Conservation (phyloP, 176 grass and related monocot species). For the Otatea glauca region DNA sequence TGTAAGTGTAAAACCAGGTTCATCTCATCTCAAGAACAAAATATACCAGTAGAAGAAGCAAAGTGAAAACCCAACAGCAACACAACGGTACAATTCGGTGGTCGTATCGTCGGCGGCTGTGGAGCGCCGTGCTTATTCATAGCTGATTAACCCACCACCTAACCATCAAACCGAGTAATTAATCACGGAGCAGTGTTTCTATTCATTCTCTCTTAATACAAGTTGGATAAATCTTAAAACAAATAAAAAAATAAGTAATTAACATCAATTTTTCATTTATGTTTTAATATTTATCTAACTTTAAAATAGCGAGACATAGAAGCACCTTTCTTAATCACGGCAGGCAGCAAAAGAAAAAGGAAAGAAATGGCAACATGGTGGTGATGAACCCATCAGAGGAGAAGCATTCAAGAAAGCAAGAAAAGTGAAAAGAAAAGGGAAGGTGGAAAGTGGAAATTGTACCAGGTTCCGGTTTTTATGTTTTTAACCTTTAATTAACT, state of each 20-base stretch:
- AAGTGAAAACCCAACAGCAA: slow-evolving; percentile 14
- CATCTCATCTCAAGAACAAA: neutral
- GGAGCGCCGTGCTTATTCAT: neutral
- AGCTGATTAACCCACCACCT: neutral
- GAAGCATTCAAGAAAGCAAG: slow-evolving; percentile 3
- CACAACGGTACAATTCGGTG: slow-evolving; percentile 40
- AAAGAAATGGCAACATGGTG: slow-evolving; percentile 9
- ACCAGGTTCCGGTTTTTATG: slow-evolving; percentile 41
- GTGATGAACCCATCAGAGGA: neutral
- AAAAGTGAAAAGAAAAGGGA: slow-evolving; percentile 27
- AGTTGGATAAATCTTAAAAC: too few species aligned
- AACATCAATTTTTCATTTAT: too few species aligned
- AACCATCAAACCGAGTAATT: neutral
- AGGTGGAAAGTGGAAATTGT: slow-evolving; percentile 41
- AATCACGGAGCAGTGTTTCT: too few species aligned
- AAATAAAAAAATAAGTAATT: too few species aligned
- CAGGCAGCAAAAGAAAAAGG: slow-evolving; percentile 8
- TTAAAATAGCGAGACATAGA: too few species aligned
- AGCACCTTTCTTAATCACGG: neutral
- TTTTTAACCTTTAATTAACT: slow-evolving; percentile 28
- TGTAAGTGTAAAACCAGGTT: neutral
- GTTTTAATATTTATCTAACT: too few species aligned
- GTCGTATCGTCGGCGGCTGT: neutral
- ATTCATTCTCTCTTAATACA: too few species aligned
- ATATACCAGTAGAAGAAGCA: neutral